These are phyloP conservation scores for Candida chilensis DNA, from an alignment of 805 yeast species.

Conservation along the genomic window DNA sequence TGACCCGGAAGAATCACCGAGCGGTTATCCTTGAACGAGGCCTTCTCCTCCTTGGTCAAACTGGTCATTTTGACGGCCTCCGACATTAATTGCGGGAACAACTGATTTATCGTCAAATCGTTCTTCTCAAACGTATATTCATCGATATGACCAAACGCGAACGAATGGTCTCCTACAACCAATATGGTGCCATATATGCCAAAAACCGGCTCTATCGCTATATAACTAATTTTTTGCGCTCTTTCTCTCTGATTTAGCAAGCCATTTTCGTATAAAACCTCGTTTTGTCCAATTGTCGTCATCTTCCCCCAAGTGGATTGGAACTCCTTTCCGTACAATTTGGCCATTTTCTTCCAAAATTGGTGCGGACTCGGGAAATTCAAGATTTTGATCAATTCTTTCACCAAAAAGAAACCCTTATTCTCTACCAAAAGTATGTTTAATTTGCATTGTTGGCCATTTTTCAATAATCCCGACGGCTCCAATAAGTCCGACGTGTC, in stretches of 20 bases:
- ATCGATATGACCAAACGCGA: neutral
- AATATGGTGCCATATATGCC: neutral
- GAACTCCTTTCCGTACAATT: neutral
- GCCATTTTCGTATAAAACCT: neutral
- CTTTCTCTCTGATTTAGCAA: neutral
- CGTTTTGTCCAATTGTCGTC: neutral
- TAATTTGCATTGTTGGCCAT: neutral
- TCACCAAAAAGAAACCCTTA: neutral
- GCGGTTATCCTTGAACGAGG: neutral
- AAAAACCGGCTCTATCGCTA: neutral
- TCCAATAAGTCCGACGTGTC: neutral
- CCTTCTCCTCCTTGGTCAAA: neutral
- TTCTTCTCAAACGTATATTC: neutral
- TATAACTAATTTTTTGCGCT: slow-evolving; percentile 1
- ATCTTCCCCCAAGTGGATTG: neutral
- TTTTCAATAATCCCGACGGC: neutral
- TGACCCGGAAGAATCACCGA: neutral
- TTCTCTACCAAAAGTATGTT: neutral
- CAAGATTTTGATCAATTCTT: neutral
- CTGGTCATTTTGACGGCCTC: neutral
- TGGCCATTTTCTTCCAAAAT: neutral
- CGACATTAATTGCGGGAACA: neutral
- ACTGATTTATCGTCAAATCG: neutral
- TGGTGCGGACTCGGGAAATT: neutral
- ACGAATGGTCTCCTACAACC: neutral